These are phyloP conservation scores for Dalbergia cultrata DNA, from an alignment of 306 rosid genomes.

Conservation along the genomic window DNA sequence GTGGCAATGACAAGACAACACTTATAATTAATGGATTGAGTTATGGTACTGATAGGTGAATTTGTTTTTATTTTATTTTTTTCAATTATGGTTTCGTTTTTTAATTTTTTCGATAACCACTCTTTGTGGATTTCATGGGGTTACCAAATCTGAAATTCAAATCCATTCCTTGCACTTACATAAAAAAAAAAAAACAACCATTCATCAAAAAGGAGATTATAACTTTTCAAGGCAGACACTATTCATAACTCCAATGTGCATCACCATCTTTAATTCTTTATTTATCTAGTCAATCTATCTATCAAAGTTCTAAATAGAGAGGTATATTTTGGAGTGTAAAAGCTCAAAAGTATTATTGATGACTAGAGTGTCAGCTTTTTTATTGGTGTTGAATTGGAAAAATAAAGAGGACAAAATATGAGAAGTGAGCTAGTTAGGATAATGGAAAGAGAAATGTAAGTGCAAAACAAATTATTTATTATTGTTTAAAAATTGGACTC, in stretches of 20 bases:
- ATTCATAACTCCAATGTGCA: background rate
- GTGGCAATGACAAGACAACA: constrained; percentile 2
- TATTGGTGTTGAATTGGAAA: no score
- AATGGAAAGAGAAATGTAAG: no score
- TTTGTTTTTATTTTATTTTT: background rate
- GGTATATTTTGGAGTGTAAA: no score
- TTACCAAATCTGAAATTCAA: constrained; percentile 55
- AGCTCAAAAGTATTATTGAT: no score
- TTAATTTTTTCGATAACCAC: constrained; percentile 25
- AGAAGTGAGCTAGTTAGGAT: no score
- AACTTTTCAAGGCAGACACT: constrained; percentile 28
- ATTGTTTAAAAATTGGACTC: no score
- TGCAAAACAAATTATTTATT: no score
- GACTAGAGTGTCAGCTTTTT: no score
- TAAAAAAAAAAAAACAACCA: constrained; percentile 46
- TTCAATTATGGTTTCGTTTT: no score
- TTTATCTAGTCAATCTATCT: background rate
- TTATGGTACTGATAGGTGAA: background rate
- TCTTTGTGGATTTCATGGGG: constrained; percentile 63
- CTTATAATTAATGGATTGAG: background rate
- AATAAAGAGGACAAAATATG: no score
- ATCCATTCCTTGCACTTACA: constrained; percentile 57
- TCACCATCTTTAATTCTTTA: no score
- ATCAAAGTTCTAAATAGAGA: no score
- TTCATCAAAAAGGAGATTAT: constrained; percentile 42